Evolutionary conservation across 225 moss, liverwort and hornwort species (phyloP).

Genomic region (Neckera pumila): DNA sequence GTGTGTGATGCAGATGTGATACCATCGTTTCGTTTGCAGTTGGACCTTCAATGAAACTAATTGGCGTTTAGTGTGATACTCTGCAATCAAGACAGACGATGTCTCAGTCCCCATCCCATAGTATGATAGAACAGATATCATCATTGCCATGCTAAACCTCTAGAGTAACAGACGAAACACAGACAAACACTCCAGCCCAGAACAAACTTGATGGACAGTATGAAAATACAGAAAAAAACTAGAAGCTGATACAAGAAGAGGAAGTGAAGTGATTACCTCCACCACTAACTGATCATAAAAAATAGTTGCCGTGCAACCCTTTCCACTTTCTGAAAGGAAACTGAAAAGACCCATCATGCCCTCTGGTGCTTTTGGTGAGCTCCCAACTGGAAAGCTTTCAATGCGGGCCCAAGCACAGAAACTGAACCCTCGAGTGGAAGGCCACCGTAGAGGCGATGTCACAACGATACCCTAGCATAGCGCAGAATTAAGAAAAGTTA

Average conservation of each 20-base stretch:
- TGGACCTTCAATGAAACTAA: constrained; percentile 25
- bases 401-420: constrained; percentile 70
- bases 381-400: constrained; percentile 45
- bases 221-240: neutral
- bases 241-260: neutral
- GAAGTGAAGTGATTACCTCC: constrained; percentile 38
- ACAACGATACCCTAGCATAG: constrained; percentile 57
- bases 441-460: constrained; percentile 64
- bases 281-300: constrained; percentile 49
- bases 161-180: neutral
- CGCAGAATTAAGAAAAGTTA: neutral
- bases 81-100: constrained; percentile 15
- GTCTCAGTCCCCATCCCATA: neutral
- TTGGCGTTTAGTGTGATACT: constrained; percentile 54
- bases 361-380: constrained; percentile 30
- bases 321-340: constrained; percentile 68
- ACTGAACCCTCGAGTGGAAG: constrained; percentile 57
- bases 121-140: neutral
- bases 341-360: constrained; percentile 73
- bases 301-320: constrained; percentile 58
- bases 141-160: neutral
- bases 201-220: neutral
- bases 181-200: neutral
- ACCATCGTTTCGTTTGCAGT: constrained; percentile 58
- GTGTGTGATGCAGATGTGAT: constrained; percentile 64